Percentiles rank a stretch among this genome's conserved stretches.
Conservation (phyloP, 768 basidiomycete species). For the Leucocoprinus sp. region DNA sequence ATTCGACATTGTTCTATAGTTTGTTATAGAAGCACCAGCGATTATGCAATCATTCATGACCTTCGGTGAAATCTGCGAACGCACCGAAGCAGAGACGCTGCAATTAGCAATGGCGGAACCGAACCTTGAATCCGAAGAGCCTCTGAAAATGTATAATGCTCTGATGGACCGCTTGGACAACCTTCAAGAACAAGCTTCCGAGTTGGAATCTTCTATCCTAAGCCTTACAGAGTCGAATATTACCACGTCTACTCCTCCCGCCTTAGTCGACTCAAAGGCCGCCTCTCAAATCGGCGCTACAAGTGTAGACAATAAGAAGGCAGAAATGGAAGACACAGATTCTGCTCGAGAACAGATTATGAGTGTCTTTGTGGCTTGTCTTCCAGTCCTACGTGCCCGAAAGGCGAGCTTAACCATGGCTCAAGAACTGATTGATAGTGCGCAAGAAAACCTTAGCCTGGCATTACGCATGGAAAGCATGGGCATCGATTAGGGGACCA, state of each 20-base stretch:
- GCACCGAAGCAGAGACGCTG: conserved; percentile 34
- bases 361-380: conserved; percentile 35
- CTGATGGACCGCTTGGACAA: conserved; percentile 33
- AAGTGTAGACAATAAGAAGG: neutral
- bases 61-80: conserved; percentile 36
- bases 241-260: neutral
- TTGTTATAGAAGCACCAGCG: conserved; percentile 34
- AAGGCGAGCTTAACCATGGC: conserved; percentile 40
- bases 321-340: conserved; percentile 13
- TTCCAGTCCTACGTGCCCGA: conserved; percentile 40
- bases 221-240: conserved; percentile 14
- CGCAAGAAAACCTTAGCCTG: conserved; percentile 41
- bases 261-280: neutral
- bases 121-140: conserved; percentile 28
- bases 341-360: conserved; percentile 32
- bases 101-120: conserved; percentile 27
- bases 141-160: conserved; percentile 31
- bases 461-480: conserved; percentile 41
- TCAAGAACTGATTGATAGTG: conserved; percentile 39
- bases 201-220: conserved; percentile 20
- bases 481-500: conserved; percentile 22
- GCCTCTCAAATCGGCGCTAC: neutral
- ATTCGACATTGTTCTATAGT: too few species aligned
- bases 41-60: conserved; percentile 41
- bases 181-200: conserved; percentile 21